Base-by-base conservation (phyloP, 345 rosid genomes). In the Eucalyptus tenuipes region DNA sequence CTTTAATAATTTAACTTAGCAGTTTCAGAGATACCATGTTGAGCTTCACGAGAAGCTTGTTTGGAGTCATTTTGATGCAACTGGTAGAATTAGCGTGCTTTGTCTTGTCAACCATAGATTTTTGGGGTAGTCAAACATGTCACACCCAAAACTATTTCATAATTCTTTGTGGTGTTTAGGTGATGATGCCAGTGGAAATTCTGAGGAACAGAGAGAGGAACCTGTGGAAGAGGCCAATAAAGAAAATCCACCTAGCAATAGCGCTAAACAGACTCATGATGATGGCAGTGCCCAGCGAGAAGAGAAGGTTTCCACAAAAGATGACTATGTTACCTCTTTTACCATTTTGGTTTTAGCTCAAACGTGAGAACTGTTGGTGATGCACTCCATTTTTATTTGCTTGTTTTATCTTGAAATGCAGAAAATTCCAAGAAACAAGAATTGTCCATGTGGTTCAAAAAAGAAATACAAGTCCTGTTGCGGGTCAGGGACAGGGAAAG, bases 381-480 rank as follows among this genome's bases (percentile, higher is more conserved):
- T 29, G 86, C 20, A 7, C 40, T 8, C 6, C 42, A 87, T 85
- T 85, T 52, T 88, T 40, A 11, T 33, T 66, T 13, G 79, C 45
- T 53, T 37, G 33, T 85, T 57, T 52, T 22, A 25, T 57, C 27
- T 82, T 89, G 90, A 66, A 71, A 71, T 89, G 92, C 92, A 94
- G 96, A 95, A 94, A 91, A 91, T 96, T 61, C 89, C 96, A 20
- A 93, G 97, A 93, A 96, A 95, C 90, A 93, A 95, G 91, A 49
- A 87, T 27, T 96, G 99, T 88, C 95, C 96, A 47, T 96, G 98
- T 87, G 99, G 99, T 85, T 96, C 99, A 44, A 96, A 93, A 96
- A 96, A 93, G 94, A 98, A 98, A 92, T 92, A 96, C 93, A 95
- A 96, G 92, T 92, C 98, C 55, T 96, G 97, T 89, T 97, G 99